Evolutionary conservation across 495 filamentous ascomycete genomes (phyloP).

Genomic region (Aspergillus cristatus): DNA sequence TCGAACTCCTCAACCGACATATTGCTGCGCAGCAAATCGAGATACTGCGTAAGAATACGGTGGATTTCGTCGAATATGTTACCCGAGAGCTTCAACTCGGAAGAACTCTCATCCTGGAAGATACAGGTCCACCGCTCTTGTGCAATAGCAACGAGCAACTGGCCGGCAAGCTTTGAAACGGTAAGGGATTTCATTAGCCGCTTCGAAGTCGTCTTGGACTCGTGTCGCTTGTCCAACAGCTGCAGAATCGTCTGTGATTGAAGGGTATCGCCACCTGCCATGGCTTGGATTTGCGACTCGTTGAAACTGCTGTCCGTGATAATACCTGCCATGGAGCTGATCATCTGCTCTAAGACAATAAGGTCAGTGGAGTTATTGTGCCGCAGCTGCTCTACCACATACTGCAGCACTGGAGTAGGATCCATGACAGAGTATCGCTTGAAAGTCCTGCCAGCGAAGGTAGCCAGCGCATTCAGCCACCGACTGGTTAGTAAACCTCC

Average conservation of each 20-base stretch:
- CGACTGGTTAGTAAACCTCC: conserved; percentile 78
- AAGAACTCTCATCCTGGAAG: conserved; percentile 54
- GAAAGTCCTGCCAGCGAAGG: conserved; percentile 82
- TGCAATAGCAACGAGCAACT: conserved; percentile 78
- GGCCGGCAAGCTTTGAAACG: conserved; percentile 60
- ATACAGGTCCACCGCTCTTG: conserved; percentile 78
- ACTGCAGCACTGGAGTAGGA: conserved; percentile 75
- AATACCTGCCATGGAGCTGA: conserved; percentile 87
- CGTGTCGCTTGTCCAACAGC: conserved; percentile 69
- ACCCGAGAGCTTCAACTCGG: conserved; percentile 71
- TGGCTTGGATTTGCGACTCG: conserved; percentile 71
- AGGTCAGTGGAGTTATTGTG: conserved; percentile 76
- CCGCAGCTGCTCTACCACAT: conserved; percentile 74
- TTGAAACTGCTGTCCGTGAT: conserved; percentile 76
- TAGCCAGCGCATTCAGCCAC: conserved; percentile 79
- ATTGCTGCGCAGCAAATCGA: conserved; percentile 79
- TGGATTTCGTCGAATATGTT: conserved; percentile 87
- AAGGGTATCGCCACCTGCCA: conserved; percentile 76
- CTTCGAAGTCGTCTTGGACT: conserved; percentile 55
- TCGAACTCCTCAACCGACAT: conserved; percentile 72
- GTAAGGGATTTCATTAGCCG: conserved; percentile 71
- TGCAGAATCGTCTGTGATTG: conserved; percentile 68
- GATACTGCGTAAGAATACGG: conserved; percentile 71
- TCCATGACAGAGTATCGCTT: conserved; percentile 74
- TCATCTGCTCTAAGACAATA: conserved; percentile 78